These are phyloP conservation scores for Colletotrichum spinosum DNA, from an alignment of 2,329 filamentous ascomycete species.

Conservation along the genomic window DNA sequence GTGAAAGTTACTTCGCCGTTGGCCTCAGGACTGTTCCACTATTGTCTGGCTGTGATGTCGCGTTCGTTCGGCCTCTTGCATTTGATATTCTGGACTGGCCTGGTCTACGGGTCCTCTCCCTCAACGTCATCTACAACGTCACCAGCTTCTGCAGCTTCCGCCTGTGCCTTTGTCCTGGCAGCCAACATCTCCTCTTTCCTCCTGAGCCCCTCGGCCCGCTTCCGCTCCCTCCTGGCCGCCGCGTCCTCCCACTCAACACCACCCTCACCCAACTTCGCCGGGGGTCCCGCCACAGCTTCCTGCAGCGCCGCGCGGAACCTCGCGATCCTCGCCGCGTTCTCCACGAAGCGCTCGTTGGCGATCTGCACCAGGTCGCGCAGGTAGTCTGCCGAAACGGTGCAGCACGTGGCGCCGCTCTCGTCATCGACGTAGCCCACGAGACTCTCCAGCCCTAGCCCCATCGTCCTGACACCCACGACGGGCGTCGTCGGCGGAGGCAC, in stretches of 20 bases:
- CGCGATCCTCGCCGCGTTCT: slow-evolving; percentile 75
- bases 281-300: slow-evolving; percentile 45
- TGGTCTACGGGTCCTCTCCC: background rate
- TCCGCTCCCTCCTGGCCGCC: slow-evolving; percentile 63
- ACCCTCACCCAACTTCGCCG: slow-evolving; percentile 44
- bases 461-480: slow-evolving; percentile 87
- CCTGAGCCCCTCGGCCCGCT: slow-evolving; percentile 68
- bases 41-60: too few relatives aligned
- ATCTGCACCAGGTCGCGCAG: slow-evolving; percentile 75
- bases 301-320: slow-evolving; percentile 69
- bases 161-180: slow-evolving; percentile 15
- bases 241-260: slow-evolving; percentile 65
- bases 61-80: too few relatives aligned
- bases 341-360: slow-evolving; percentile 78
- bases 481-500: slow-evolving; percentile 56
- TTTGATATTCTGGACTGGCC: too few relatives aligned
- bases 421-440: slow-evolving; percentile 71
- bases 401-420: slow-evolving; percentile 50
- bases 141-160: background rate
- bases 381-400: slow-evolving; percentile 74
- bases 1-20: too few relatives aligned
- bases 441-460: slow-evolving; percentile 84
- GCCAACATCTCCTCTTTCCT: slow-evolving; percentile 58
- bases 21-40: too few relatives aligned
- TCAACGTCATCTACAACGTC: background rate